Base-by-base conservation (phyloP, 805 yeast genomes). In the Ogataea corticis region DNA sequence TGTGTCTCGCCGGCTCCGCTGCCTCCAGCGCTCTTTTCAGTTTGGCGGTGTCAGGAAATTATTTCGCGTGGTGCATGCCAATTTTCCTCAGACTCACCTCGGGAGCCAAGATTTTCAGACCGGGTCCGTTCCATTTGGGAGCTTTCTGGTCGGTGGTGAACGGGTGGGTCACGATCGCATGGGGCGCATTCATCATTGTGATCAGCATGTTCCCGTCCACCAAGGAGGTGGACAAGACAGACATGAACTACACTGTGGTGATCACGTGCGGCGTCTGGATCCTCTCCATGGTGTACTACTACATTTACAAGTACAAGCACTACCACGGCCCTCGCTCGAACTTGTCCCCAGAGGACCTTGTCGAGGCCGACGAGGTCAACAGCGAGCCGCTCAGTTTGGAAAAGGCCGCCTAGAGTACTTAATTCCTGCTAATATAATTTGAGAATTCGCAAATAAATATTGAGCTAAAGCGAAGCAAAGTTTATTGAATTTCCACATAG, bases 11-110 rank as follows among this genome's bases (percentile, higher is more conserved):
- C 43, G 82, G 81, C 33, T 49, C 73, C 2, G 71, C 80, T 4
- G 87, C 89, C 17, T 79, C 88, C 2, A 70, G 68, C 46, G 89
- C 90, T n/a, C 69, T 85, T 37, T 85, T 84, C 67, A 76, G 86
- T 1, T 68, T 84, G 33, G 77, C 77, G 28, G 76, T 82, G 48
- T 77, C 84, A 9, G 83, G 87, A 45, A 80, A 82, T 59, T 75
- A 77, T 53, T 64, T 82, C 21, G 79, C 87, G 2, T 79, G 87
- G 86, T 70, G 78, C 41, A 68, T 72, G 36, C 89, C 90, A 17
- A 75, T 80, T 19, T 67, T 78, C 41, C 65, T 80, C 45, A 69
- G 79, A 42, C 66, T 79, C 40, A 74, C 82, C 1, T 68, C 68
- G 30, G 82, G 82, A 30, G 67, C 67, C 43, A 64, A 67, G 11